Base-by-base conservation (phyloP, 108 stramenopile genomes). In the Cylindrotheca closterium region DNA sequence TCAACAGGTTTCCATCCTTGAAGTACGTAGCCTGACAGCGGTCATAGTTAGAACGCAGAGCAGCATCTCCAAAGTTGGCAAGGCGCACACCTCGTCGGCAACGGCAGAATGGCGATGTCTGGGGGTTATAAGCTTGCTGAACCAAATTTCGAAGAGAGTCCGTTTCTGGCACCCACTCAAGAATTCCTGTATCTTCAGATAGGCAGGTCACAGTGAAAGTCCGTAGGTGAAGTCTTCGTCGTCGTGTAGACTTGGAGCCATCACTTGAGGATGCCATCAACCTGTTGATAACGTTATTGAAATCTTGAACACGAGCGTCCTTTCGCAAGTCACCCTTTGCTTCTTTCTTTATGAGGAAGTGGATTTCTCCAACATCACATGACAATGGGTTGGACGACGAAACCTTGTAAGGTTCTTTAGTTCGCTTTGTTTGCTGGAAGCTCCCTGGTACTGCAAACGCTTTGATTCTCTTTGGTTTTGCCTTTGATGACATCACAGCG, bases 301-400 rank as follows among this genome's bases (percentile, higher is more conserved):
- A 78, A 60, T 99, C 99, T 83, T 99, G 98, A 33, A 99, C 92
- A 47, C 98, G 86, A 28, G 97, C 95, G 70, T 99, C 99, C 83
- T 99, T 99, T 25, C 99, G 78, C 29, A 99, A 83, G 65, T 99
- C 99, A 8, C 99, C 99, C 60, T 94, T 90, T 22, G 81, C 87
- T 67, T 99, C 99, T 71, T 96, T 87, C 75, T 99, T 99, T 31
- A 98, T 93, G 25, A 99, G 85, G 57, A 99, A 98, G 55, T 94
- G 91, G 58, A 94, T 57, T 65, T 94, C 90, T 22, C 92, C 89
- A 32, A 83, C 71, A 64, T 92, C 87, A 33, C 66, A 52, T 7
- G 56, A 55, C 4, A 55, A 25, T 18, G 53, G 58, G 27, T 19
- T 45, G 10, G 51, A 23, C 8, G 58, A 18, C 3, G 60, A 46